These are phyloP conservation scores for Malassezia sp. DNA, from an alignment of 1,284 basidiomycete species.

Conservation along the genomic window DNA sequence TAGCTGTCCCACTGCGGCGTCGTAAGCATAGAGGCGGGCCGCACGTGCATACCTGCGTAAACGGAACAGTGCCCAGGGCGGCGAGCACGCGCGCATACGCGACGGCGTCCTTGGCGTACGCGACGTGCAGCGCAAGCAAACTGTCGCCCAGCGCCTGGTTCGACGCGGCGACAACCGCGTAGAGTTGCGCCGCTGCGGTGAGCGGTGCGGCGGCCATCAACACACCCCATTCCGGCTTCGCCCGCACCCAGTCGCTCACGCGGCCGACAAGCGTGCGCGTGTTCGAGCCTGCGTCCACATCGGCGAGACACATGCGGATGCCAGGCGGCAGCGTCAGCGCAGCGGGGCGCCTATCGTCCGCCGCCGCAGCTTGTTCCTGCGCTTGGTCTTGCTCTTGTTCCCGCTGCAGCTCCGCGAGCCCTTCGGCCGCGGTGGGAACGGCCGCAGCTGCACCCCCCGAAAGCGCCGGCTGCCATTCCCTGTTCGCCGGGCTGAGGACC, in stretches of 20 bases:
- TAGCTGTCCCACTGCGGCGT: slow-evolving; percentile 9
- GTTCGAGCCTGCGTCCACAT: slow-evolving; percentile 43
- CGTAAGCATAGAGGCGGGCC: no score
- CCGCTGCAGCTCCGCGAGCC: background rate
- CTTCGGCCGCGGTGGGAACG: slow-evolving; percentile 10
- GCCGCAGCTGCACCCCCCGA: background rate
- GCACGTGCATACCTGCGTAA: background rate
- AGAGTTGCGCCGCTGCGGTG: slow-evolving; percentile 30
- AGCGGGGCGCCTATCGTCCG: slow-evolving; percentile 19
- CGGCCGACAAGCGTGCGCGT: slow-evolving; percentile 42
- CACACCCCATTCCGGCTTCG: slow-evolving; percentile 44
- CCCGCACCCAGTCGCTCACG: slow-evolving; percentile 32
- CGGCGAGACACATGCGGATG: slow-evolving; percentile 36
- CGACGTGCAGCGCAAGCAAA: slow-evolving; percentile 28
- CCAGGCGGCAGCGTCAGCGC: slow-evolving; percentile 37
- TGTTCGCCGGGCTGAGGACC: slow-evolving; percentile 29
- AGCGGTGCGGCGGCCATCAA: slow-evolving; percentile 21
- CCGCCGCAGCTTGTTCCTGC: no score
- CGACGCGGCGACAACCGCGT: slow-evolving; percentile 30
- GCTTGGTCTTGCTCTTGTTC: no score
- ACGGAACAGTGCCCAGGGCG: slow-evolving; percentile 35
- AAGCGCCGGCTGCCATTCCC: slow-evolving; percentile 32
- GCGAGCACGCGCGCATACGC: slow-evolving; percentile 35
- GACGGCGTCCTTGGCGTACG: slow-evolving; percentile 22
- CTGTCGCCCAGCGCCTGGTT: slow-evolving; percentile 39